phyloP scores from a whole-genome alignment of 306 rosid species.

The Corylus avellana region DNA sequence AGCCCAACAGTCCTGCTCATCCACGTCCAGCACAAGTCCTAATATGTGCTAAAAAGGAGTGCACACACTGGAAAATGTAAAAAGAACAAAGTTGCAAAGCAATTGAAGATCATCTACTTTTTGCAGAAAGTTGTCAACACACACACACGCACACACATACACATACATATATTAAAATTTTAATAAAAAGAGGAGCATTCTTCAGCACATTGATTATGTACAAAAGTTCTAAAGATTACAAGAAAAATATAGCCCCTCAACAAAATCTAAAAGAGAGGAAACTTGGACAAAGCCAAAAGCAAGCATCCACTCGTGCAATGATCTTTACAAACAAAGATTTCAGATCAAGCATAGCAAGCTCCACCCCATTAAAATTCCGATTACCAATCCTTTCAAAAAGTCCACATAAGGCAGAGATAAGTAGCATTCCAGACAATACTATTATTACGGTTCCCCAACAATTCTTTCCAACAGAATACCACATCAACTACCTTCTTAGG shows the following conservation, averaged over 20 bases:
- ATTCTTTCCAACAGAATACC: not conserved
- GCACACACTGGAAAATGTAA: not conserved
- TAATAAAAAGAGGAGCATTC: not conserved
- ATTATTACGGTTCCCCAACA: not conserved
- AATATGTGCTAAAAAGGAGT: not conserved
- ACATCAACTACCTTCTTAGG: not conserved
- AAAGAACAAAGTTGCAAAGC: not conserved
- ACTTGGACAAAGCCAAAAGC: not conserved
- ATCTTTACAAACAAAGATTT: not conserved
- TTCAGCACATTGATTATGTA: not conserved
- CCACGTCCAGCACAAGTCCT: not conserved
- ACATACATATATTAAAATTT: not conserved
- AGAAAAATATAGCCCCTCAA: not conserved
- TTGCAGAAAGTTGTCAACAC: not conserved
- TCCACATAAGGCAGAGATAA: not conserved
- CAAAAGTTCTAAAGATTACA: not conserved
- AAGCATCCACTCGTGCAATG: not conserved
- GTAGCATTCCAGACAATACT: not conserved
- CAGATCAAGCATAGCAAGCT: not conserved
- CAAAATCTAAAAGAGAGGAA: not conserved
- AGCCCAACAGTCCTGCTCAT: not conserved
- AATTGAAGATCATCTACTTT: not conserved
- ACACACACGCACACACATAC: no score
- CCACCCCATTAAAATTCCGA: not conserved
- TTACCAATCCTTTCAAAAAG: not conserved